Percentiles rank a stretch among this genome's conserved stretches.
These are phyloP conservation scores for Candida easanensis DNA, from an alignment of 805 yeast species.

Conservation along the genomic window DNA sequence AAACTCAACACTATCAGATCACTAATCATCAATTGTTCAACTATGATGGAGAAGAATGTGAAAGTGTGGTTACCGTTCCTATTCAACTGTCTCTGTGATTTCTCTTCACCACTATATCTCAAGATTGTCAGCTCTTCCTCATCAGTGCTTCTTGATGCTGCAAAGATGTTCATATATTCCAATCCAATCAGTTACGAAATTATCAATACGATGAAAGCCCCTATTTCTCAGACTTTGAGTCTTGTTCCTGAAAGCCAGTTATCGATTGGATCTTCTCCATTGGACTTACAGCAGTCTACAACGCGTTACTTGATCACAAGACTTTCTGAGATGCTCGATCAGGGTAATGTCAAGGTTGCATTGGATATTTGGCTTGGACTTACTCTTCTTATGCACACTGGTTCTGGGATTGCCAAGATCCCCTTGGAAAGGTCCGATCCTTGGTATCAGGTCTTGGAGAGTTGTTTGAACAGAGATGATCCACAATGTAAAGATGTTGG, in stretches of 20 bases:
- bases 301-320: constrained; percentile 8
- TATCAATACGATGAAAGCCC: neutral
- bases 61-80: constrained; percentile 23
- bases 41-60: constrained; percentile 28
- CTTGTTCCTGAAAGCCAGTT: constrained; percentile 6
- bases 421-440: neutral
- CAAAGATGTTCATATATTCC: constrained; percentile 20
- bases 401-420: constrained; percentile 4
- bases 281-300: constrained; percentile 10
- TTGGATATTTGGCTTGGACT: constrained; percentile 25
- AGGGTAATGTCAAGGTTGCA: constrained; percentile 7
- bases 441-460: constrained; percentile 8
- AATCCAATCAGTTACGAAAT: constrained; percentile 21
- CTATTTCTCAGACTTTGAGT: constrained; percentile 14
- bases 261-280: constrained; percentile 13
- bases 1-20: constrained; percentile 22
- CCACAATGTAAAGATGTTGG: constrained; percentile 8
- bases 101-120: constrained; percentile 6
- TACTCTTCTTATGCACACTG: constrained; percentile 17
- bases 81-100: constrained; percentile 22
- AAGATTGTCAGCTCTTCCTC: constrained; percentile 14
- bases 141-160: constrained; percentile 13
- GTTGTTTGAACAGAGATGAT: constrained; percentile 1
- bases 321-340: constrained; percentile 3
- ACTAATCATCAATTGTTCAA: constrained; percentile 14